These are phyloP conservation scores for Termitomyces sp. DNA, from an alignment of 768 basidiomycete species.

Conservation along the genomic window DNA sequence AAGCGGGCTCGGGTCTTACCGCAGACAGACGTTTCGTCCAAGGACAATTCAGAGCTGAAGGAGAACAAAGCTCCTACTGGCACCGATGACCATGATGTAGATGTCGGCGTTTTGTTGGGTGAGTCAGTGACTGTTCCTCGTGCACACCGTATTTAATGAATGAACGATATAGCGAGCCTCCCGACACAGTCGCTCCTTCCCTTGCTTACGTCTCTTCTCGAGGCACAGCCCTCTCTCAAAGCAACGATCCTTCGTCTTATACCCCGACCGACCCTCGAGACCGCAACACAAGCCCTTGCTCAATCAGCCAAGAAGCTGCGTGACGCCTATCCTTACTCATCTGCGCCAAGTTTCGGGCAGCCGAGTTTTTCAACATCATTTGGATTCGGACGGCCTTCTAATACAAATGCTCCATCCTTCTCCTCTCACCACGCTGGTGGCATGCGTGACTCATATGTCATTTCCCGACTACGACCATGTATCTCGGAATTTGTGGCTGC, in stretches of 20 bases:
- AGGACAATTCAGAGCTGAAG: constrained; percentile 43
- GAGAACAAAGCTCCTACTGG: constrained; percentile 41
- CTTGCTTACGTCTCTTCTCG: constrained; percentile 65
- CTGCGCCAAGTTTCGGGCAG: constrained; percentile 32
- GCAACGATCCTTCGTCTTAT: constrained; percentile 70
- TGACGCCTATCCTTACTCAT: constrained; percentile 84
- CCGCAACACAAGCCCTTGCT: constrained; percentile 64
- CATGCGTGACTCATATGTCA: constrained; percentile 81
- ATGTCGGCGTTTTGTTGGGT: constrained; percentile 82
- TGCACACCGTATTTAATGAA: constrained; percentile 10
- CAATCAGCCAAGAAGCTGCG: constrained; percentile 70
- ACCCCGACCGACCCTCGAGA: constrained; percentile 80
- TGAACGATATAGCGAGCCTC: constrained; percentile 58
- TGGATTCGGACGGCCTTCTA: constrained; percentile 29
- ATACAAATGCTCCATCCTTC: constrained; percentile 22
- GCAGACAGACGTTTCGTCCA: constrained; percentile 26
- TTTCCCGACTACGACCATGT: constrained; percentile 71
- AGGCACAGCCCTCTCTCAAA: constrained; percentile 68
- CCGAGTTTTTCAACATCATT: constrained; percentile 23
- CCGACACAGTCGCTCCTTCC: constrained; percentile 77
- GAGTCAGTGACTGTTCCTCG: constrained; percentile 22
- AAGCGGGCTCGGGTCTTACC: constrained; percentile 59
- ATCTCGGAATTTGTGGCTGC: constrained; percentile 75
- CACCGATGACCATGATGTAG: constrained; percentile 58
- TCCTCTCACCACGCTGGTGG: constrained; percentile 35